Base-by-base conservation (phyloP, 495 filamentous ascomycete genomes). In the Terfezia claveryi region DNA sequence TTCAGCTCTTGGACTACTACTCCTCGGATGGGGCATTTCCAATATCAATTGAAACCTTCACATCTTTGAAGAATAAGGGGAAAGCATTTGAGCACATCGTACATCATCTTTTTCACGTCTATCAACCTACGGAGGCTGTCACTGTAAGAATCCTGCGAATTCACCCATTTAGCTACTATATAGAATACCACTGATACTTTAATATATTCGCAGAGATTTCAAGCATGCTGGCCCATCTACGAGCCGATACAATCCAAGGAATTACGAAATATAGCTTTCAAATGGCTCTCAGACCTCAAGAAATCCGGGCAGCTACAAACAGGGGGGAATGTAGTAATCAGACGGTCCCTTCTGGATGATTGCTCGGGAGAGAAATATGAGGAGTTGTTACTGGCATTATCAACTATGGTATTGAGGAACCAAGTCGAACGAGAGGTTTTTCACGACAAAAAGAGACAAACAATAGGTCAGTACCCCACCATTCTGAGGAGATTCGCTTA, bases 231-330 rank as follows among this genome's bases (percentile, higher is more conserved):
- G 63, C 63, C 63, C 44, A 52, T 60, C 37, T 66, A 65, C 54
- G 63, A 66, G 50, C 63, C 63, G 8, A 44, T 57, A 3, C 63
- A 66, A 55, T 62, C 63, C 17, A 56, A 58, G 32, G 63, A 66
- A 50, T 41, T 66, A 8, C 63, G 63, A 23, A 65, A 65, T 53
- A 49, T 55, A 12, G 56, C 61, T 20, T 66, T 65, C 44, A 66
- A 62, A 64, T 66, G 63, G 63, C 63, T 66, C 49, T 46, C 65
- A 8, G 63, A 66, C 49, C 56, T 66, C 49, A 66, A 66, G 36
- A 60, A 58, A 38, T 36, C 32, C 17, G 60, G 63, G 8, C 14
- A 14, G 12, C 49, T 51, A 11, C 57, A 59, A 36, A 49, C 64
- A 14, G 57, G 57, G 14, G 62, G 62, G 5, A 58, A 63, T 38